Evolutionary conservation across 1,284 basidiomycete species (phyloP).

Genomic region (Austroboletus novae-zelandiae): DNA sequence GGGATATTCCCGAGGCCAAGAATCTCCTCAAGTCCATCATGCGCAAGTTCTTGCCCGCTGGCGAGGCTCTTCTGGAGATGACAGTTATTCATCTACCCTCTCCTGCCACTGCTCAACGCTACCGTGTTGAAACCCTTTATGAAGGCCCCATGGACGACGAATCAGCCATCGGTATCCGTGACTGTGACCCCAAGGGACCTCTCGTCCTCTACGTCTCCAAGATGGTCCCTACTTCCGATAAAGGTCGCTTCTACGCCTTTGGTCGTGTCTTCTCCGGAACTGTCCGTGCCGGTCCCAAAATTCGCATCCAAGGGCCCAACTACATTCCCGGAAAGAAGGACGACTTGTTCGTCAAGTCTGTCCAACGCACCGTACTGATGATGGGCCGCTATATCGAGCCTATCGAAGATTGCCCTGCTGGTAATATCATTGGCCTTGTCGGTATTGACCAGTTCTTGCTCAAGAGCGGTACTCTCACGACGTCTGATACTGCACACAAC

Average conservation of each 20-base stretch:
- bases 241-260: constrained; percentile 99
- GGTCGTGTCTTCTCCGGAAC: constrained; percentile 99
- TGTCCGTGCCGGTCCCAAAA: constrained; percentile 95
- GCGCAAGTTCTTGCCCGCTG: constrained; percentile 99
- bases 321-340: constrained; percentile 99
- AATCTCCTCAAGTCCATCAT: constrained; percentile 96
- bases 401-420: constrained; percentile 98
- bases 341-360: constrained; percentile 96
- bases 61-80: constrained; percentile 99
- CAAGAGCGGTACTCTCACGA: constrained; percentile 98
- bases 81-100: constrained; percentile 99
- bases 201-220: constrained; percentile 99
- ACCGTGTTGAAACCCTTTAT: constrained; percentile 99
- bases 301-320: constrained; percentile 99
- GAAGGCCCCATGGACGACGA: constrained; percentile 99
- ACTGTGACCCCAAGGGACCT: constrained; percentile 96
- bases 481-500: constrained; percentile 99
- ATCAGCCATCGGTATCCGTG: constrained; percentile 97
- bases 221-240: constrained; percentile 99
- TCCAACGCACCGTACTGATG: constrained; percentile 99
- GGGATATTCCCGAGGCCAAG: constrained; percentile 90
- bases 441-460: constrained; percentile 99
- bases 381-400: constrained; percentile 99
- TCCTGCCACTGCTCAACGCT: constrained; percentile 93
- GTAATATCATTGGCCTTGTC: constrained; percentile 99